Evolutionary conservation across 2,329 filamentous ascomycete species (phyloP).

Genomic region (Fusarium praegraminearum): DNA sequence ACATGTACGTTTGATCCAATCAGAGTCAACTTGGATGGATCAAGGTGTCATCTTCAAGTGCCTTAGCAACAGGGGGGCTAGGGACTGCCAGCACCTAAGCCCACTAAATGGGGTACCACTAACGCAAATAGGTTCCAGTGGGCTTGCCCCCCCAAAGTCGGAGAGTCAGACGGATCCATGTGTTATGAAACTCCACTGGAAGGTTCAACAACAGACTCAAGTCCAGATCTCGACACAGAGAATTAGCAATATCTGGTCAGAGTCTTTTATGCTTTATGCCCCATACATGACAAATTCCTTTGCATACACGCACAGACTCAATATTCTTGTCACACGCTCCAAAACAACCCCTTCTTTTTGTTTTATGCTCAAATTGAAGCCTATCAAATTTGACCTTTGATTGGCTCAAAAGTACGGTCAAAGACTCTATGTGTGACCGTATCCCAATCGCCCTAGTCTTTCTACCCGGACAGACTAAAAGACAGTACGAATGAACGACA

Average conservation of each 20-base stretch:
- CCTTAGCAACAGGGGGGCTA: slow-evolving; percentile 26
- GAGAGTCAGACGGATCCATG: not conserved
- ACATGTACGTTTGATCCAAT: slow-evolving; percentile 5
- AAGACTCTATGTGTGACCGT: slow-evolving; percentile 24
- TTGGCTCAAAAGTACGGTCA: slow-evolving; percentile 26
- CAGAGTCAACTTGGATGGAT: slow-evolving; percentile 15
- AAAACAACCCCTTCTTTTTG: not conserved
- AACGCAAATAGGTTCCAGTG: slow-evolving; percentile 1
- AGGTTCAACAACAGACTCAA: not conserved
- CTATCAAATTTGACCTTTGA: slow-evolving; percentile 5
- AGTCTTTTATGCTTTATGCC: not conserved
- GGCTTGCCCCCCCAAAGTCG: not conserved
- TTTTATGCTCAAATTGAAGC: slow-evolving; percentile 24
- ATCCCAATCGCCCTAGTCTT: slow-evolving; percentile 17
- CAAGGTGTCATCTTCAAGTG: slow-evolving; percentile 39
- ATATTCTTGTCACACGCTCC: slow-evolving; percentile 16
- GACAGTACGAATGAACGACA: slow-evolving; percentile 32
- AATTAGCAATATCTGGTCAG: not conserved
- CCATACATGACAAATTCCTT: not conserved
- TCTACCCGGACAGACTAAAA: slow-evolving; percentile 24
- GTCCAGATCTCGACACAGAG: not conserved
- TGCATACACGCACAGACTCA: slow-evolving; percentile 10
- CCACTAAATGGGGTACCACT: slow-evolving; percentile 19
- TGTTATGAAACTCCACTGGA: not conserved
- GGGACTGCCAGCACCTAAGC: slow-evolving; percentile 8